phyloP scores from a whole-genome alignment of 2,329 filamentous ascomycete species.

The Cladosporium oxysporum region DNA sequence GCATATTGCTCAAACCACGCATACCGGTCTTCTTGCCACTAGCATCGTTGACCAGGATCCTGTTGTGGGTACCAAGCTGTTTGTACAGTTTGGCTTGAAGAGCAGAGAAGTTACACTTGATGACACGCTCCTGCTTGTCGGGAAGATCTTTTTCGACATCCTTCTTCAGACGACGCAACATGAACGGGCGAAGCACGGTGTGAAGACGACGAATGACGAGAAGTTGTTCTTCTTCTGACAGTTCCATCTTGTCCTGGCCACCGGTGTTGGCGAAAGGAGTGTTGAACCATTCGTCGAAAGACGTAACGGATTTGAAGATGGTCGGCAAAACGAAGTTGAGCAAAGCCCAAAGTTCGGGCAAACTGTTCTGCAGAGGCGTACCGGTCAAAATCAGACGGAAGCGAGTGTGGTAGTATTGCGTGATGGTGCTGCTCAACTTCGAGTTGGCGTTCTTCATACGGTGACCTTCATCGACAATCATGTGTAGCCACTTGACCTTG shows the following conservation, averaged over 20 bases:
- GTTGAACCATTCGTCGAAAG: constrained; percentile 99
- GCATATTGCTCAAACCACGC: constrained; percentile 97
- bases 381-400: constrained; percentile 97
- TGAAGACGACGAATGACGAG: constrained; percentile 97
- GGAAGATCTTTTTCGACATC: constrained; percentile 98
- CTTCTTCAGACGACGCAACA: constrained; percentile 97
- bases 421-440: constrained; percentile 92
- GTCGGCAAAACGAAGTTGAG: constrained; percentile 97
- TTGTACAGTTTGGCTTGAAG: constrained; percentile 93
- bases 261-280: constrained; percentile 98
- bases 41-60: constrained; percentile 88
- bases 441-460: constrained; percentile 99
- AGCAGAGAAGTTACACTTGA: constrained; percentile 98
- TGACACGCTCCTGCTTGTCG: constrained; percentile 98
- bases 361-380: constrained; percentile 95
- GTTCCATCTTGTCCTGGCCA: constrained; percentile 96
- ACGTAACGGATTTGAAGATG: constrained; percentile 98
- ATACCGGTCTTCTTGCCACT: constrained; percentile 94
- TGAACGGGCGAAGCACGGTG: constrained; percentile 95
- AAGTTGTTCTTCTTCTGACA: constrained; percentile 99
- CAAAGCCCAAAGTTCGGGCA: constrained; percentile 94
- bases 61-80: constrained; percentile 95
- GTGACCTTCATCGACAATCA: constrained; percentile 99
- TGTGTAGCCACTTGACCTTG: constrained; percentile 99
- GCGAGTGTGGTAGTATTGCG: constrained; percentile 89